These are phyloP conservation scores for Spergularia bocconei DNA, from an alignment of 148 eudicot species.

Conservation along the genomic window DNA sequence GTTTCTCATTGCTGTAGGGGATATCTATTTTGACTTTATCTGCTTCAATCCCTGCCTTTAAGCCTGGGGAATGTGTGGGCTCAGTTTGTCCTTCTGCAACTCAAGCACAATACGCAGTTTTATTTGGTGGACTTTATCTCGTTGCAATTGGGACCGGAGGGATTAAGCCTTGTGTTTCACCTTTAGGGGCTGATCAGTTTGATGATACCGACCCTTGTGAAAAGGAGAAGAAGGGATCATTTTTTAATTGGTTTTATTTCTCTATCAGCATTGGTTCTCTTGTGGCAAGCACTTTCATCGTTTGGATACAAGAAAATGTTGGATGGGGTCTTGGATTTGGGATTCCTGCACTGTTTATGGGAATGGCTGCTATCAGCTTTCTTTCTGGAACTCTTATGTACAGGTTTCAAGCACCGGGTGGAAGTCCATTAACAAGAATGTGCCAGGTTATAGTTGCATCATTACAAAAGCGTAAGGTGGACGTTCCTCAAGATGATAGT, in stretches of 20 bases:
- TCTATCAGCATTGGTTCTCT: too few species aligned
- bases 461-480: slow-evolving; percentile 38
- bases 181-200: slow-evolving; percentile 65
- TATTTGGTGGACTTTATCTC: slow-evolving; percentile 43
- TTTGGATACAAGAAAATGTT: too few species aligned
- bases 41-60: slow-evolving; percentile 39
- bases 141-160: slow-evolving; percentile 51
- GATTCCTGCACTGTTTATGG: too few species aligned
- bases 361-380: slow-evolving; percentile 56
- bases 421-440: slow-evolving; percentile 66
- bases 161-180: slow-evolving; percentile 52
- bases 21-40: slow-evolving; percentile 52
- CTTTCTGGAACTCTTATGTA: slow-evolving; percentile 51
- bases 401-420: slow-evolving; percentile 66
- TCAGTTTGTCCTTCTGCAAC: slow-evolving; percentile 49
- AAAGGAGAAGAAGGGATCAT: too few species aligned
- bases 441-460: slow-evolving; percentile 65
- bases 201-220: slow-evolving; percentile 61
- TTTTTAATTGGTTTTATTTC: too few species aligned
- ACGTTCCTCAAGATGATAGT: slow-evolving; percentile 40
- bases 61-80: slow-evolving; percentile 24
- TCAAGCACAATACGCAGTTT: slow-evolving; percentile 28
- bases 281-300: too few species aligned
- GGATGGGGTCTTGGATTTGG: too few species aligned
- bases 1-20: slow-evolving; percentile 16